Conservation (phyloP, 2,329 filamentous ascomycete species). For the Aspergillus cejpii region DNA sequence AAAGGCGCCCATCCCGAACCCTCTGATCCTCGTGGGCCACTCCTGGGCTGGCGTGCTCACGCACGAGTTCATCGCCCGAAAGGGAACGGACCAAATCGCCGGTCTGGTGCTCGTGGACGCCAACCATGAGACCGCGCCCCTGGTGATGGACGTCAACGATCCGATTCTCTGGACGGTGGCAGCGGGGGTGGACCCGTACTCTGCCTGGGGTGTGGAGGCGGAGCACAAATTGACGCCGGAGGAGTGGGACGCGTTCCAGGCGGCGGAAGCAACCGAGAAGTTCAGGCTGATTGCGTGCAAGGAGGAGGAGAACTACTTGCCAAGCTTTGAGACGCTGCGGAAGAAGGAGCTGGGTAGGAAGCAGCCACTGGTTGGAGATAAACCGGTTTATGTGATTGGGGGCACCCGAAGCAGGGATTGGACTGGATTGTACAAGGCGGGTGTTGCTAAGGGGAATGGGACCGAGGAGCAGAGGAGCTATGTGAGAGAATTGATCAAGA, state of each 20-base stretch:
- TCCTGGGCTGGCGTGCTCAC: constrained; percentile 15
- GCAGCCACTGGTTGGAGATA: constrained; percentile 22
- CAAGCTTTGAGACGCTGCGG: constrained; percentile 24
- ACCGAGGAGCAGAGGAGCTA: constrained; percentile 26
- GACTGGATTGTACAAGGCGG: constrained; percentile 27
- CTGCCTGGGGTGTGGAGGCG: constrained; percentile 12
- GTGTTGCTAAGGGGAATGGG: constrained; percentile 30
- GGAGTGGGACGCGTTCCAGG: constrained; percentile 12
- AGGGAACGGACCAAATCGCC: constrained; percentile 7
- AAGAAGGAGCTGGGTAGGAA: constrained; percentile 22
- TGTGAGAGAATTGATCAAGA: constrained; percentile 24
- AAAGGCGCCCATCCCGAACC: constrained; percentile 6
- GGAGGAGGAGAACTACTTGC: constrained; percentile 6
- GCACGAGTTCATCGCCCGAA: constrained; percentile 13
- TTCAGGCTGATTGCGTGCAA: neutral
- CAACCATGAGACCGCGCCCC: constrained; percentile 13
- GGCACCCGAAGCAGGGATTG: constrained; percentile 26
- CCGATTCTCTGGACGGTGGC: constrained; percentile 11
- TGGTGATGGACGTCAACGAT: constrained; percentile 11
- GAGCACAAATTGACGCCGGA: constrained; percentile 4
- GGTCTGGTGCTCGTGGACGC: constrained; percentile 16
- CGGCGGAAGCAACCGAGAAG: constrained; percentile 16
- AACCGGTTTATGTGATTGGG: constrained; percentile 23
- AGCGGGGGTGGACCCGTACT: constrained; percentile 12
- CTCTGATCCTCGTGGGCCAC: constrained; percentile 13